Base-by-base conservation (phyloP, 164 flowering plant genomes). In the Paratinospora sagittata region DNA sequence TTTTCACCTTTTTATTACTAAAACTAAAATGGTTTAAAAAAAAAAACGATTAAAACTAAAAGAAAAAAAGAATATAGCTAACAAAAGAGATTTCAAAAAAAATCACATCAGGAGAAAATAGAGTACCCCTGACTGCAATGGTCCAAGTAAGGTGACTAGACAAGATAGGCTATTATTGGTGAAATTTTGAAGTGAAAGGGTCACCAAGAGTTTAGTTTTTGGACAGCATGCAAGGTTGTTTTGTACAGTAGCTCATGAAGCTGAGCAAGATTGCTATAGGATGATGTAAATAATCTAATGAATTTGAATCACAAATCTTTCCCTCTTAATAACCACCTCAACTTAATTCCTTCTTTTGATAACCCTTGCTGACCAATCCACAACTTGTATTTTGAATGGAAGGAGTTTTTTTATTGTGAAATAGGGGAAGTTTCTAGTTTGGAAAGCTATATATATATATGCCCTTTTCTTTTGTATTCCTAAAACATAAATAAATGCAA, bases 221-320 rank as follows among this genome's bases (percentile, higher is more conserved):
- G 58, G n/a, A 52, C 58, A 16, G 19, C 21, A 52, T 3, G 23
- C 6, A n/a, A n/a, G n/a, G n/a, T n/a, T n/a, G 21, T 52, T 47
- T 49, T 52, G 58, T 52, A 52, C 58, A 52, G 58, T 52, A 52
- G 57, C 57, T 14, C n/a, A n/a, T n/a, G 57, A 49, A 17, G 57
- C 13, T 7, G 14, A 9, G 1, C 19, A 49, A 2, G 5, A 17
- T 4, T 49, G 57, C 3, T 17, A 12, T 49, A 12, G 16, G 57
- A 49, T 49, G 57, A 49, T 49, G 57, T 49, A 49, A 49, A 49
- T 49, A 49, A 21, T 8, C 21, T 19, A 13, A 10, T 52, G 58
- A 52, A 52, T 52, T 2, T 52, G 58, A 52, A 13, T 52, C 58
- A 52, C 58, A 52, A 52, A 52, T 16, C 58, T 52, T 19, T n/a